Conservation (phyloP, 768 basidiomycete species). For the Cubamyces sp. region DNA sequence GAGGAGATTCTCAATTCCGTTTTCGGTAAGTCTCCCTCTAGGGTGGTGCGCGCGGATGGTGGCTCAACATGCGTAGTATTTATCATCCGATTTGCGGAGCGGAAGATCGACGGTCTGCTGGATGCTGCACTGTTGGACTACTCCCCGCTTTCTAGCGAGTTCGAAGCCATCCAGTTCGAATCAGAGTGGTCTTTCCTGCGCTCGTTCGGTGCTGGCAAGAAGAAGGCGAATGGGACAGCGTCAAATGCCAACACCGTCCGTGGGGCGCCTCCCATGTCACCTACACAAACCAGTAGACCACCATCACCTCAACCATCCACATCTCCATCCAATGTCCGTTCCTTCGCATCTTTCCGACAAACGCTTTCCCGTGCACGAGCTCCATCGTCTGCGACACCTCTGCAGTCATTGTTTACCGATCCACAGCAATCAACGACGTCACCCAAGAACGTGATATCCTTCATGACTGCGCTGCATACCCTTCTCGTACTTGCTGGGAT, state of each 20-base stretch:
- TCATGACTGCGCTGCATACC: conserved; percentile 85
- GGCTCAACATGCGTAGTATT: conserved; percentile 61
- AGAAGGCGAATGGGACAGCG: conserved; percentile 35
- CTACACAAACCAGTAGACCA: conserved; percentile 51
- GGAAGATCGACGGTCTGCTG: conserved; percentile 83
- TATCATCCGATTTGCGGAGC: conserved; percentile 90
- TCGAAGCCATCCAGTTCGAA: conserved; percentile 88
- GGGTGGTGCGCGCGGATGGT: neutral
- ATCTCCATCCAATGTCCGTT: conserved; percentile 48
- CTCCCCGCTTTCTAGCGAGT: conserved; percentile 73
- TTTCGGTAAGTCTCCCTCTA: conserved; percentile 61
- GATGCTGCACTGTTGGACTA: conserved; percentile 85
- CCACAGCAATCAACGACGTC: conserved; percentile 38
- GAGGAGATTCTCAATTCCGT: conserved; percentile 95
- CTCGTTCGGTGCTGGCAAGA: conserved; percentile 70
- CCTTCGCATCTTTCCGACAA: conserved; percentile 70
- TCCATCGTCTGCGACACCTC: conserved; percentile 47
- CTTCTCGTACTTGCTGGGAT: conserved; percentile 85
- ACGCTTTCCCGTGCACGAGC: conserved; percentile 59
- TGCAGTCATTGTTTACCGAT: conserved; percentile 51
- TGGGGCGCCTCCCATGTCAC: conserved; percentile 49
- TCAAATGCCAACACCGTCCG: conserved; percentile 26
- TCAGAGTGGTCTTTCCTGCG: conserved; percentile 93
- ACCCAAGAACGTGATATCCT: conserved; percentile 65
- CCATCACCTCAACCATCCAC: conserved; percentile 46